These are phyloP conservation scores for Tausonia pullulans DNA, from an alignment of 1,284 basidiomycete genomes.

Conservation along the genomic window DNA sequence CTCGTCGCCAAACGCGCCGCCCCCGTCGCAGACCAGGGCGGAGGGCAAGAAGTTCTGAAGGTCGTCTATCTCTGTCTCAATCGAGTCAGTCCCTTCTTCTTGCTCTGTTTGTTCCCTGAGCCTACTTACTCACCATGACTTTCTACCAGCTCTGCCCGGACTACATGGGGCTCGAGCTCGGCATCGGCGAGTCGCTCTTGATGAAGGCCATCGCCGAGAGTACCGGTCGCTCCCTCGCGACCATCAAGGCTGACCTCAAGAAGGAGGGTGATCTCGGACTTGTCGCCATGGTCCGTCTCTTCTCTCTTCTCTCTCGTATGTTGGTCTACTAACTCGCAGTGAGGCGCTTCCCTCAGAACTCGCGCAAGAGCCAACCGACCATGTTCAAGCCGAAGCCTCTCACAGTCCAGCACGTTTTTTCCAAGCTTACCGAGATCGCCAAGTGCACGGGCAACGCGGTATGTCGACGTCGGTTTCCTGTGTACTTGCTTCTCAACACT, in stretches of 20 bases:
- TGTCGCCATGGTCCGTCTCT: conserved; percentile 70
- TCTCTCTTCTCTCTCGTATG: background rate
- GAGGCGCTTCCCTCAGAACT: conserved; percentile 47
- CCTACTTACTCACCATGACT: background rate
- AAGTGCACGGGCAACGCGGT: conserved; percentile 71
- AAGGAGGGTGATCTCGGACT: conserved; percentile 89
- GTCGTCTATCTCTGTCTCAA: conserved; percentile 96
- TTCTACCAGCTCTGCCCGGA: conserved; percentile 71
- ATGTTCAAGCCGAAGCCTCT: conserved; percentile 89
- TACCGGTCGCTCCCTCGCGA: conserved; percentile 69
- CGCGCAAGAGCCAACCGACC: conserved; percentile 86
- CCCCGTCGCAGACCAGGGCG: conserved; percentile 18
- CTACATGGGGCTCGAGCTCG: conserved; percentile 89
- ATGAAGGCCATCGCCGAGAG: conserved; percentile 94
- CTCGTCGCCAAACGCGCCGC: conserved; percentile 63
- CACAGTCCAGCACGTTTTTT: conserved; percentile 79
- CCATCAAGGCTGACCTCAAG: conserved; percentile 86
- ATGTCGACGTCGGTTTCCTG: conserved; percentile 24
- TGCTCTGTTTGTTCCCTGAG: background rate
- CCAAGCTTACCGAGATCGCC: conserved; percentile 75
- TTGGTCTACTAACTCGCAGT: background rate
- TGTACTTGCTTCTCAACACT: background rate
- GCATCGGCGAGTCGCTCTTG: conserved; percentile 88
- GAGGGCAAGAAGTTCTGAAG: conserved; percentile 63
- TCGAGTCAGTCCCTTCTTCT: conserved; percentile 46